Conservation (phyloP, 2,329 filamentous ascomycete species). For the Alternaria brassicae region DNA sequence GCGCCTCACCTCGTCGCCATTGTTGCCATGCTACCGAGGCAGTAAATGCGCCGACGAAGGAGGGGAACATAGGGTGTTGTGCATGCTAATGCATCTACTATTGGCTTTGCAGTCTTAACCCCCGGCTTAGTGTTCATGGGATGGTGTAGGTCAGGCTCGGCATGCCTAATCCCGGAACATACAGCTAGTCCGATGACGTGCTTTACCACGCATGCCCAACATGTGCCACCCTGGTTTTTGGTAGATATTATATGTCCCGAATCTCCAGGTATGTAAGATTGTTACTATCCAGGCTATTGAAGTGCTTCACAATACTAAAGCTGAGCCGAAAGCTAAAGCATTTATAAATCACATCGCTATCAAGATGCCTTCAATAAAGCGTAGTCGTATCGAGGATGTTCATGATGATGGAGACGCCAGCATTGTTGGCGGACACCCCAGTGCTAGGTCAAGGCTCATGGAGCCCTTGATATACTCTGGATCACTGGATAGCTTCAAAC, state of each 20-base stretch:
- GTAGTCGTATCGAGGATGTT: constrained; percentile 15
- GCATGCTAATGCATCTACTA: constrained; percentile 7
- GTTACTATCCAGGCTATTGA: background rate
- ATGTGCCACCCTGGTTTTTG: background rate
- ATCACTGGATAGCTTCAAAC: constrained; percentile 32
- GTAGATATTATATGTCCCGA: constrained; percentile 4
- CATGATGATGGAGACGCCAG: constrained; percentile 11
- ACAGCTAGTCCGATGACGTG: constrained; percentile 14
- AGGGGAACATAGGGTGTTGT: constrained; percentile 4
- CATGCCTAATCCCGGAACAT: constrained; percentile 13
- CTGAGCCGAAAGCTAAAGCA: background rate
- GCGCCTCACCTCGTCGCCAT: constrained; percentile 13
- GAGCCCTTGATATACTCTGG: constrained; percentile 35
- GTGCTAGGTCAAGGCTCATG: constrained; percentile 28
- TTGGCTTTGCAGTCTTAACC: background rate
- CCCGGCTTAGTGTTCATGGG: background rate
- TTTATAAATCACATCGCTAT: background rate
- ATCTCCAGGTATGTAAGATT: background rate
- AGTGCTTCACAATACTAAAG: background rate
- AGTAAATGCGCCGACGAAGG: constrained; percentile 10
- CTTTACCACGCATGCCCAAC: background rate
- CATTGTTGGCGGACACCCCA: constrained; percentile 31
- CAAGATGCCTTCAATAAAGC: constrained; percentile 36
- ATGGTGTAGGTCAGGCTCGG: constrained; percentile 4
- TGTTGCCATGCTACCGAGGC: constrained; percentile 9